phyloP scores from a whole-genome alignment of 2,329 filamentous ascomycete genomes.

The Aspergillus sergii region DNA sequence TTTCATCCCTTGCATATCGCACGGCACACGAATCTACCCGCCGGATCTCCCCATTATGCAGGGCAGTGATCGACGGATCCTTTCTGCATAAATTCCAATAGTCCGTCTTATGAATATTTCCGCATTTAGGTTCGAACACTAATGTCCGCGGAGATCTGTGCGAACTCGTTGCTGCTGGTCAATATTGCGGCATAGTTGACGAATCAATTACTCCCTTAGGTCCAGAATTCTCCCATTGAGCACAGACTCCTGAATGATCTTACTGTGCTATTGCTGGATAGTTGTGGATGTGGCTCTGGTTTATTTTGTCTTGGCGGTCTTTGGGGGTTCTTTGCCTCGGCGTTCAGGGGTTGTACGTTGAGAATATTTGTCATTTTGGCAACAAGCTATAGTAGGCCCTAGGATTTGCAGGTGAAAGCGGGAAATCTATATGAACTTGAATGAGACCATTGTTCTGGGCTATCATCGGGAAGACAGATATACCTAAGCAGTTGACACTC shows the following conservation, averaged over 20 bases:
- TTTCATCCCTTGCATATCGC: not conserved
- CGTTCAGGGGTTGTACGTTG: not conserved
- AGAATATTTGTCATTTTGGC: not conserved
- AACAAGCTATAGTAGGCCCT: not conserved
- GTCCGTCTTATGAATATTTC: not conserved
- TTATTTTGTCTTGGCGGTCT: not conserved
- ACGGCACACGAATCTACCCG: not conserved
- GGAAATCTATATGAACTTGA: too few species aligned
- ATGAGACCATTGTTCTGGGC: too few species aligned
- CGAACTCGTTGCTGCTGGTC: not conserved
- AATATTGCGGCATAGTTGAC: not conserved
- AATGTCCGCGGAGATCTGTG: not conserved
- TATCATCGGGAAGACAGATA: too few species aligned
- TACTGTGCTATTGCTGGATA: not conserved
- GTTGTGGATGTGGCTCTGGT: not conserved
- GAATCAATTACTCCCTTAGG: not conserved
- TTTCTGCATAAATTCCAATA: not conserved
- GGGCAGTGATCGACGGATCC: not conserved
- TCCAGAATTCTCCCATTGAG: not conserved
- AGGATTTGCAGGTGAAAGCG: not conserved
- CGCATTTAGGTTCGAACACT: not conserved
- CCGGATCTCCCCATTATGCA: not conserved
- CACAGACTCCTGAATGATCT: fast-evolving
- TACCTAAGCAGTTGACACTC: fast-evolving
- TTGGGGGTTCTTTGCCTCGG: not conserved